Evolutionary conservation across 345 rosid species (phyloP).

Genomic region (Acer saccharum): DNA sequence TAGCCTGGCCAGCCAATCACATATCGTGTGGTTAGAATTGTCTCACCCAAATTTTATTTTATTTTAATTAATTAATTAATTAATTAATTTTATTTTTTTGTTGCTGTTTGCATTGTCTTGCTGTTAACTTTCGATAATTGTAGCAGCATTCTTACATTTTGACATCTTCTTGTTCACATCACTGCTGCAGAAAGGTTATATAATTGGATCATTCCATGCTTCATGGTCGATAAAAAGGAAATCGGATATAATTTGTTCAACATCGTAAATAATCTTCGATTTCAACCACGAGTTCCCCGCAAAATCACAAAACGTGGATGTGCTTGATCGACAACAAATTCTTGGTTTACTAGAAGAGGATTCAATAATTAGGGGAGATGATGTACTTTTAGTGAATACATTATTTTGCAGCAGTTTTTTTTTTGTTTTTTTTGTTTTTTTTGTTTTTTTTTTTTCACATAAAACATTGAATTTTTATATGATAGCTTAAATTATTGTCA

Average conservation of each 20-base stretch:
- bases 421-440: constrained; percentile 13
- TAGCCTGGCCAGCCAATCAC: not conserved
- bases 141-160: not conserved
- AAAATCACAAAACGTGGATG: not conserved
- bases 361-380: constrained; percentile 24
- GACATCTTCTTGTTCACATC: not conserved
- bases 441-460: constrained; percentile 7
- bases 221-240: not conserved
- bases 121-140: not conserved
- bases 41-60: no score
- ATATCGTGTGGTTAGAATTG: no score
- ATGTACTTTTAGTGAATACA: constrained; percentile 18
- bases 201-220: constrained; percentile 4
- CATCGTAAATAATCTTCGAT: constrained; percentile 10
- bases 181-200: constrained; percentile 6
- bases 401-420: constrained; percentile 5
- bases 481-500: constrained; percentile 17
- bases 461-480: not conserved
- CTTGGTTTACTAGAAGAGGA: constrained; percentile 9
- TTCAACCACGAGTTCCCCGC: constrained; percentile 12
- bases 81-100: no score
- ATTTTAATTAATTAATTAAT: no score
- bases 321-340: constrained; percentile 16
- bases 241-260: constrained; percentile 5
- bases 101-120: not conserved